phyloP scores from a whole-genome alignment of 2,329 filamentous ascomycete genomes.

The Pestalotiopsis fici region DNA sequence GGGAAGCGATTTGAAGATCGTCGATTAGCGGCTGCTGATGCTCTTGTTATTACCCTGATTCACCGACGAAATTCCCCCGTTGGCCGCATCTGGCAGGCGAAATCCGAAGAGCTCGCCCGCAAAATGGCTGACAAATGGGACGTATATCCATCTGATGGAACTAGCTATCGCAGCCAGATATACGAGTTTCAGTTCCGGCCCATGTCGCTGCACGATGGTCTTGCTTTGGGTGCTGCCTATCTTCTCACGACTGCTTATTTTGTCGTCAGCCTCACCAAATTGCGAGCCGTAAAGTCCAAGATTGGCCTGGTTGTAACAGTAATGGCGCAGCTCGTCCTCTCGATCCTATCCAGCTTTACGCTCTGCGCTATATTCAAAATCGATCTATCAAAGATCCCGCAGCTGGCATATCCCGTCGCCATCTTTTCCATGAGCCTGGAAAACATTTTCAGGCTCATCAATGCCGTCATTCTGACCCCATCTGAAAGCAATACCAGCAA shows the following conservation, averaged over 20 bases:
- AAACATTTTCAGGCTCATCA: slow-evolving; percentile 78
- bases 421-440: slow-evolving; percentile 76
- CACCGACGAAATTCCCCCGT: slow-evolving; percentile 67
- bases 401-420: slow-evolving; percentile 75
- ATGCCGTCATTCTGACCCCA: slow-evolving; percentile 73
- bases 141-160: slow-evolving; percentile 58
- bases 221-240: slow-evolving; percentile 67
- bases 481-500: slow-evolving; percentile 67
- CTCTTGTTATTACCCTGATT: slow-evolving; percentile 75
- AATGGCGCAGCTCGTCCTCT: slow-evolving; percentile 68
- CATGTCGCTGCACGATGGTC: slow-evolving; percentile 66
- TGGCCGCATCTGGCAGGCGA: slow-evolving; percentile 65
- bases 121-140: slow-evolving; percentile 58
- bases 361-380: slow-evolving; percentile 76
- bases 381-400: slow-evolving; percentile 73
- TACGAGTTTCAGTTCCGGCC: slow-evolving; percentile 81
- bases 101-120: slow-evolving; percentile 52
- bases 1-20: slow-evolving; percentile 75
- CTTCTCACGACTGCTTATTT: slow-evolving; percentile 65
- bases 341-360: slow-evolving; percentile 78
- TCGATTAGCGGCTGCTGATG: slow-evolving; percentile 70
- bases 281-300: slow-evolving; percentile 75
- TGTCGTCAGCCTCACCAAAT: slow-evolving; percentile 64
- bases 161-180: slow-evolving; percentile 56
- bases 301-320: slow-evolving; percentile 73